These are phyloP conservation scores for Iberis pinnata DNA, from an alignment of 345 rosid genomes.

Conservation along the genomic window DNA sequence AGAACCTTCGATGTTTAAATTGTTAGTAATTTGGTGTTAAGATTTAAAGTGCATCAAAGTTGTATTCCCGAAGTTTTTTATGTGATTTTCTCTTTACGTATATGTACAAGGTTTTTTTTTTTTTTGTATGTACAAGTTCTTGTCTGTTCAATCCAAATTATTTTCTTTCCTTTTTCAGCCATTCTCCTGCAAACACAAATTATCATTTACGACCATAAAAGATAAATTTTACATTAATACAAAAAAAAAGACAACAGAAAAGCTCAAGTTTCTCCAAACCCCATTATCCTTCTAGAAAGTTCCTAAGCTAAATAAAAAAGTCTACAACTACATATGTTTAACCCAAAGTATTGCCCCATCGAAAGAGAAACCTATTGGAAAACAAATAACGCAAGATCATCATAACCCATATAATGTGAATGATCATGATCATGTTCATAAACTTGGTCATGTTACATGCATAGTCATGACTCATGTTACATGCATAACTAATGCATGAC, in stretches of 20 bases:
- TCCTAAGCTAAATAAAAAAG: conserved; percentile 15
- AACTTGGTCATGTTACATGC: conserved; percentile 1
- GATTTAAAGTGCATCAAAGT: too few species aligned
- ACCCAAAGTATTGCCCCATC: conserved; percentile 24
- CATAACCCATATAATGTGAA: conserved; percentile 8
- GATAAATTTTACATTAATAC: conserved; percentile 28
- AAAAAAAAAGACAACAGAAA: background rate
- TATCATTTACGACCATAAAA: conserved; percentile 28
- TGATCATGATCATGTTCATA: conserved; percentile 16
- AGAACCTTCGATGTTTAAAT: too few species aligned
- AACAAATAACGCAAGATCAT: conserved; percentile 13
- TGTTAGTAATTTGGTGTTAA: too few species aligned
- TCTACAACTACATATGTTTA: conserved; percentile 21
- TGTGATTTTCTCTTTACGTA: too few species aligned
- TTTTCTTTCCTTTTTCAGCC: background rate
- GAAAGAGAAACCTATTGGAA: conserved; percentile 7
- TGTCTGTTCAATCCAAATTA: background rate
- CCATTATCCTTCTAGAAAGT: conserved; percentile 24
- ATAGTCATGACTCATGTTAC: too few species aligned
- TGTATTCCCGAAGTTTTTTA: too few species aligned
- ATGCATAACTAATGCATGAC: conserved; percentile 14
- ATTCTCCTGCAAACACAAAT: conserved; percentile 16
- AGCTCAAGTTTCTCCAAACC: background rate
- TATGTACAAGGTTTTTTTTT: too few species aligned
- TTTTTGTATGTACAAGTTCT: too few species aligned